phyloP scores from a whole-genome alignment of 352 stramenopile genomes.

The Phytopythium oedochilum region DNA sequence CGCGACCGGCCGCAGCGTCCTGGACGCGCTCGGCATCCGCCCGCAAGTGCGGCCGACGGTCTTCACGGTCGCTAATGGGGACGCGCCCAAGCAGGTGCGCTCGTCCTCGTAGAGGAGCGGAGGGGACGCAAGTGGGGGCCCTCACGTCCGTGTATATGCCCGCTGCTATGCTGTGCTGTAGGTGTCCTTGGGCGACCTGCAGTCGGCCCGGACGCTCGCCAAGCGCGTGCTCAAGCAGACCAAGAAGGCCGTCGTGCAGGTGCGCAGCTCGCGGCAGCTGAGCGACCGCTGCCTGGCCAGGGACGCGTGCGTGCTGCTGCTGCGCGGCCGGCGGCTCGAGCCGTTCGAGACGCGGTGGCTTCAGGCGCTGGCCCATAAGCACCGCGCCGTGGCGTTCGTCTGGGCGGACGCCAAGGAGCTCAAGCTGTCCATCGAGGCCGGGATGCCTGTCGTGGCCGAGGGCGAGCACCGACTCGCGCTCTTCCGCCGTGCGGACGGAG shows the following conservation, averaged over 20 bases:
- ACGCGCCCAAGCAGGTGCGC: constrained; percentile 60
- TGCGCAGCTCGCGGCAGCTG: constrained; percentile 67
- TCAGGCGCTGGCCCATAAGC: constrained; percentile 42
- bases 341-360: constrained; percentile 75
- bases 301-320: constrained; percentile 54
- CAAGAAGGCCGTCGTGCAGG: constrained; percentile 35
- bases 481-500: constrained; percentile 44
- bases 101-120: too few species aligned
- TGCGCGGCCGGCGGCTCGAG: constrained; percentile 49
- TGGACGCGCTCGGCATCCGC: constrained; percentile 58
- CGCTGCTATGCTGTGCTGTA: too few species aligned
- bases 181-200: constrained; percentile 65
- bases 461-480: constrained; percentile 64
- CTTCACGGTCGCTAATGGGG: constrained; percentile 76
- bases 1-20: constrained; percentile 46
- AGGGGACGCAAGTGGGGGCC: too few species aligned
- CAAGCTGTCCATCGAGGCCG: constrained; percentile 65
- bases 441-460: constrained; percentile 30
- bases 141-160: too few species aligned
- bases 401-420: constrained; percentile 64
- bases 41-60: constrained; percentile 58
- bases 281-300: constrained; percentile 62
- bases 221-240: constrained; percentile 48
- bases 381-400: constrained; percentile 61
- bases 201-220: constrained; percentile 50